phyloP scores from a whole-genome alignment of 1,284 basidiomycete genomes.

The Puccinia sorghi region DNA sequence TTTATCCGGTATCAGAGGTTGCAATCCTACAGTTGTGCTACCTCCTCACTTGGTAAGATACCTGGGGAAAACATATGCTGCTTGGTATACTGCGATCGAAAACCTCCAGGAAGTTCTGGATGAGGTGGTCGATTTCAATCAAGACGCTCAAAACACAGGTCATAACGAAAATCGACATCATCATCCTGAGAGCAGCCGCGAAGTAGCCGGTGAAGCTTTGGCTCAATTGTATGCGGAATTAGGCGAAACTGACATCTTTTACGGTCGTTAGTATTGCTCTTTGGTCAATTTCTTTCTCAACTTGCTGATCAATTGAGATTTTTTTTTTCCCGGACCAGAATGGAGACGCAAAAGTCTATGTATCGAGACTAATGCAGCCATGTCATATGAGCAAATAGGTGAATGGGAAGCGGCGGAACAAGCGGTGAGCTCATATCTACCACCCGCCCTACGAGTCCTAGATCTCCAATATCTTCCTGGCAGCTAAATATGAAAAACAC shows the following conservation, averaged over 20 bases:
- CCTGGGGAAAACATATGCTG: slow-evolving; percentile 91
- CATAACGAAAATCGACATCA: slow-evolving; percentile 1
- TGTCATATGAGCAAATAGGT: slow-evolving; percentile 94
- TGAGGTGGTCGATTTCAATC: slow-evolving; percentile 61
- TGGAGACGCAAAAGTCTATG: slow-evolving; percentile 88
- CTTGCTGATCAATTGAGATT: neutral
- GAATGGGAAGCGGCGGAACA: slow-evolving; percentile 92
- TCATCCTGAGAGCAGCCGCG: slow-evolving; percentile 71
- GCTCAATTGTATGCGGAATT: slow-evolving; percentile 95
- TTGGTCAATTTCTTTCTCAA: neutral
- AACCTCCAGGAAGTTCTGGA: slow-evolving; percentile 66
- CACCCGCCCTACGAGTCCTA: too few species aligned
- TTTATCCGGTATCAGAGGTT: slow-evolving; percentile 78
- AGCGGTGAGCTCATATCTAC: slow-evolving; percentile 58
- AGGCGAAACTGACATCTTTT: slow-evolving; percentile 95
- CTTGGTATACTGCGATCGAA: slow-evolving; percentile 89
- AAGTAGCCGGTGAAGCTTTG: slow-evolving; percentile 84
- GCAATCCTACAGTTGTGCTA: slow-evolving; percentile 79
- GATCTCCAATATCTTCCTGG: neutral
- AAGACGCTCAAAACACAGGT: slow-evolving; percentile 15
- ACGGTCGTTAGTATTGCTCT: slow-evolving; percentile 64
- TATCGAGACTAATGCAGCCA: slow-evolving; percentile 84
- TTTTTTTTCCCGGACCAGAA: slow-evolving; percentile 58
- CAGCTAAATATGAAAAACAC: neutral
- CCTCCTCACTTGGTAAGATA: slow-evolving; percentile 96